These are phyloP conservation scores for Aleurites moluccanus DNA, from an alignment of 441 rosid genomes.

Conservation along the genomic window DNA sequence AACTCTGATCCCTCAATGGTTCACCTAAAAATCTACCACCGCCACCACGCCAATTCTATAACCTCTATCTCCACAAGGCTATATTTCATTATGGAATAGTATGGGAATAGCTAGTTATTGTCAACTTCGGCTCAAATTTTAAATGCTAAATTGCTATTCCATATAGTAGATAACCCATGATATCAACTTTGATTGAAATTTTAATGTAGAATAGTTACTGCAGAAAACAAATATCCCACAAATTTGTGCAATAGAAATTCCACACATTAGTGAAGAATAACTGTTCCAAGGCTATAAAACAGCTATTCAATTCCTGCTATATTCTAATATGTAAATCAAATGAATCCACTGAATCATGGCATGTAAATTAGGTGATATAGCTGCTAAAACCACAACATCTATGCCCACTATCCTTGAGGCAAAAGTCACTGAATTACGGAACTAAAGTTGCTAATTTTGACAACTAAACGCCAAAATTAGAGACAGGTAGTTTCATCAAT, in stretches of 20 bases:
- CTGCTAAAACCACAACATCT: background rate
- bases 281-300: background rate
- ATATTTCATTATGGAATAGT: background rate
- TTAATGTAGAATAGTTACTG: background rate
- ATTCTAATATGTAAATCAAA: background rate
- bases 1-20: background rate
- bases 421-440: background rate
- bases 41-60: background rate
- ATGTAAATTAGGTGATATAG: background rate
- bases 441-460: background rate
- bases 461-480: background rate
- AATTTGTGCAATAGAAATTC: background rate
- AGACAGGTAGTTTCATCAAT: background rate
- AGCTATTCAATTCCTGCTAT: background rate
- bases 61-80: background rate
- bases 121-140: background rate
- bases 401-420: background rate
- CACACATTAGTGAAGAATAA: background rate
- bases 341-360: too few species aligned
- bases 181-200: background rate
- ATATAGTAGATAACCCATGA: background rate
- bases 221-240: background rate
- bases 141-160: background rate
- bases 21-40: background rate
- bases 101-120: background rate